Evolutionary conservation across 495 filamentous ascomycete species (phyloP).

Genomic region (Lasiosphaeria miniovina): DNA sequence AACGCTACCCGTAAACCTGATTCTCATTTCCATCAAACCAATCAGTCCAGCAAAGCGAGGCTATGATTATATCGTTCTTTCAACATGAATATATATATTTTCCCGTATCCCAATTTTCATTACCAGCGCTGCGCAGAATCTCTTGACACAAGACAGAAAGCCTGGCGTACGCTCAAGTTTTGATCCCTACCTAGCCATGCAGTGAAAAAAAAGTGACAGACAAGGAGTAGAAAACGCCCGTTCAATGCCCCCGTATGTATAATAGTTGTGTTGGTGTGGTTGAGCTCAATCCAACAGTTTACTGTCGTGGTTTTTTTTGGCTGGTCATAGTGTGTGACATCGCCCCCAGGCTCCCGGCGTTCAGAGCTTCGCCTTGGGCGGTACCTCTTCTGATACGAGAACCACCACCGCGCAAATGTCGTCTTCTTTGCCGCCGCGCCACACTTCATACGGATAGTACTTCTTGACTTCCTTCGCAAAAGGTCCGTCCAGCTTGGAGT

Average conservation of each 20-base stretch:
- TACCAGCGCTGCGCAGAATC: no score
- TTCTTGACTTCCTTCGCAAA: slow-evolving; percentile 93
- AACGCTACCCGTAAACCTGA: no score
- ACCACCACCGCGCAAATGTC: slow-evolving; percentile 82
- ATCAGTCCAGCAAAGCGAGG: no score
- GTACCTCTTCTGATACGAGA: slow-evolving; percentile 58
- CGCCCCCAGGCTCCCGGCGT: neutral
- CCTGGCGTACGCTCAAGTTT: no score
- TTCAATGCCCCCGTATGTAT: neutral
- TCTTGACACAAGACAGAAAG: no score
- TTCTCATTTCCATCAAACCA: no score
- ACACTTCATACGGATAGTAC: slow-evolving; percentile 77
- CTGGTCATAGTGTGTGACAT: neutral
- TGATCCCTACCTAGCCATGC: no score
- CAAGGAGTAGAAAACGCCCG: neutral
- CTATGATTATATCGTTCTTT: no score
- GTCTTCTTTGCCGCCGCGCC: slow-evolving; percentile 85
- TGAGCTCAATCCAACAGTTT: neutral
- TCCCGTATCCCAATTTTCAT: no score
- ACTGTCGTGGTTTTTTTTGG: neutral
- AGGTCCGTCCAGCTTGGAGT: slow-evolving; percentile 77
- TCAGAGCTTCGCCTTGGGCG: slow-evolving; percentile 39
- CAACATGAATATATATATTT: no score
- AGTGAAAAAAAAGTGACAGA: no score
- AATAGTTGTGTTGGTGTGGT: neutral